Evolutionary conservation across 2,329 filamentous ascomycete genomes (phyloP), one percentile per base, ranked within the genome.

Genomic region (Chaetomium sp.): DNA sequence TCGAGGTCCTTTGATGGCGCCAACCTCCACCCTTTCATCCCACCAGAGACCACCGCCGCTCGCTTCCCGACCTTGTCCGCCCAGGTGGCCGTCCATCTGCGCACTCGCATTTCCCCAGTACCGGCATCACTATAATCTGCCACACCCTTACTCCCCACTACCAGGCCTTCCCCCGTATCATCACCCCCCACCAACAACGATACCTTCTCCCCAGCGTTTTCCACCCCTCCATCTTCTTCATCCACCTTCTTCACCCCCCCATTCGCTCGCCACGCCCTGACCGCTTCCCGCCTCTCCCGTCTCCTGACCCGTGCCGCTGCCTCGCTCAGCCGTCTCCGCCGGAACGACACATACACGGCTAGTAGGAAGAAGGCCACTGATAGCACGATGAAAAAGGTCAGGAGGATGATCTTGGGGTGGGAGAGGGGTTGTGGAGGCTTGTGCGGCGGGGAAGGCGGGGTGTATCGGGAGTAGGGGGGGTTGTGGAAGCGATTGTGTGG

Each of bases 381-480:
- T 34, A 42, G 14, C 37, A 41, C 43, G 45, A 70, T 65, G 10
- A 64, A 66, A 11, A 65, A 55, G 10, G 71, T 69, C 33, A 74
- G 59, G 33, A 71, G 59, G 40, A 68, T 50, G 45, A 73, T 70
- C 59, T 73, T 70, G 38, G 70, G 54, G 44, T 65, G 64, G 53
- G 59, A 66, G 37, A 65, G 59, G n/a, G 33, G 19, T 35, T 36
- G 11, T 46, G 45, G 44, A 10, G 12, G 7, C 6, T 19, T n/a
- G 14, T n/a, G 35, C 38, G 8, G 8, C n/a, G 9, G n/a, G 35
- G 9, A n/a, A 9, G 10, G 34, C 9, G 12, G 35, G 14, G 32
- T 8, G 37, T 35, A 19, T 34, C 12, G 47, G 47, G 34, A 4
- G 19, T 10, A n/a, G 33, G 19, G 42, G 5, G 33, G 47, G 41